These are phyloP conservation scores for Penicillium flavigenum DNA, from an alignment of 495 filamentous ascomycete species.

Conservation along the genomic window DNA sequence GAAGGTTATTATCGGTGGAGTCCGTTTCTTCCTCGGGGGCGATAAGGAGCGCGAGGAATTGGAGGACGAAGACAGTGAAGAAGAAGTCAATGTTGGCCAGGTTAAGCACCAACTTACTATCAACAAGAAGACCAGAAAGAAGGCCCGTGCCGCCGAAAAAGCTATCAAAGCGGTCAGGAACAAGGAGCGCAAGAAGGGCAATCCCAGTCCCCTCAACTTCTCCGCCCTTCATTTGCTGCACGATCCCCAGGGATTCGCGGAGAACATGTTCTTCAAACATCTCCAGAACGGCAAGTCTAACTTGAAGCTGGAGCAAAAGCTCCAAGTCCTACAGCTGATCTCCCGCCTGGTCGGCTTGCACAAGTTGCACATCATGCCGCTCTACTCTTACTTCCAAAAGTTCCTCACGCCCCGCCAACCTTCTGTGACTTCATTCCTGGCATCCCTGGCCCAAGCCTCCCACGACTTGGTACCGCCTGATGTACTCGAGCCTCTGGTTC, in stretches of 20 bases:
- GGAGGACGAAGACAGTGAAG: slow-evolving; percentile 83
- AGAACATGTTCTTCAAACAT: slow-evolving; percentile 86
- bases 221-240: slow-evolving; percentile 95
- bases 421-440: slow-evolving; percentile 91
- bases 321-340: slow-evolving; percentile 83
- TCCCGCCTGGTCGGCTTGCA: slow-evolving; percentile 90
- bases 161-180: slow-evolving; percentile 73
- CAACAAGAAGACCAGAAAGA: slow-evolving; percentile 95
- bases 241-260: slow-evolving; percentile 94
- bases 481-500: slow-evolving; percentile 82
- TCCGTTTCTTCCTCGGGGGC: slow-evolving; percentile 92
- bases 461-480: slow-evolving; percentile 93
- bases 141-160: slow-evolving; percentile 71
- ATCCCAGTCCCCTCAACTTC: slow-evolving; percentile 88
- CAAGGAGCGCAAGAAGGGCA: slow-evolving; percentile 83
- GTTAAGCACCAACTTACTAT: slow-evolving; percentile 81
- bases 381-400: slow-evolving; percentile 86
- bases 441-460: slow-evolving; percentile 85
- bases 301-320: slow-evolving; percentile 85
- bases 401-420: slow-evolving; percentile 85
- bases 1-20: slow-evolving; percentile 83
- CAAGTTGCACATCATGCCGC: slow-evolving; percentile 78
- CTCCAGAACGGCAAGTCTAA: slow-evolving; percentile 82
- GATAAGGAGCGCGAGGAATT: slow-evolving; percentile 92
- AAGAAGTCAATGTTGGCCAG: slow-evolving; percentile 75